Evolutionary conservation across 2,329 filamentous ascomycete genomes (phyloP), one percentile per base, ranked within the genome.

Genomic region (Penicillium janthinellum): DNA sequence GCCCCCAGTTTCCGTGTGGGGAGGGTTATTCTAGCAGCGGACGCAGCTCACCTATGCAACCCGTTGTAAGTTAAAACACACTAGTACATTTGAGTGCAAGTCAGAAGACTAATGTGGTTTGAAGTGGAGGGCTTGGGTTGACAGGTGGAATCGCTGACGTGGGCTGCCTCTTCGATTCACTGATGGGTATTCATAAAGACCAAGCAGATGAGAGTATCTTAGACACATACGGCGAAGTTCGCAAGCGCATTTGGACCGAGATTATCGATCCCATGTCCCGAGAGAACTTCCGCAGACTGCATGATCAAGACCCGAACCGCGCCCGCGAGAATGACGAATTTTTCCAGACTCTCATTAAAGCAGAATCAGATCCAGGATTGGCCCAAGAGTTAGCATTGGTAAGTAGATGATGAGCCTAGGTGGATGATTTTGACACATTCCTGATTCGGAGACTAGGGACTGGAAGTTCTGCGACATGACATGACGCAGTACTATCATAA

Each of bases 121-220:
- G 10, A 45, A 70, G 82, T 73, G 86, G 86, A 48, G 86, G 86
- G 0, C 75, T 88, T 15, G 86, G 86, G 1, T 81, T 88, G 52
- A 88, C 85, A 0, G 85, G 86, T 5, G 86, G 86, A 0, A 84
- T 89, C 56, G 84, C 85, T n/a, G 86, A 88, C 64, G 80, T 86
- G 2, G 86, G 84, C 11, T 84, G 84, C 0, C 78, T 89, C 5
- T 85, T 81, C 59, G 85, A 89, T 64, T 87, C 85, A 66, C 78
- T 88, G 10, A 69, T 72, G 8, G 79, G 78, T 1, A 78, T 80
- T 17, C 71, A 79, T 58, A 69, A 73, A 5, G 75, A 73, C 2
- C 59, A 72, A 5, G 75, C 75, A 2, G 75, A 78, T 59, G 74
- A 77, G 5, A 64, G 56, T 4, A 81, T 82, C 42, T 70, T 82